phyloP scores from a whole-genome alignment of 2,329 filamentous ascomycete species.

The Aureobasidium sp. region DNA sequence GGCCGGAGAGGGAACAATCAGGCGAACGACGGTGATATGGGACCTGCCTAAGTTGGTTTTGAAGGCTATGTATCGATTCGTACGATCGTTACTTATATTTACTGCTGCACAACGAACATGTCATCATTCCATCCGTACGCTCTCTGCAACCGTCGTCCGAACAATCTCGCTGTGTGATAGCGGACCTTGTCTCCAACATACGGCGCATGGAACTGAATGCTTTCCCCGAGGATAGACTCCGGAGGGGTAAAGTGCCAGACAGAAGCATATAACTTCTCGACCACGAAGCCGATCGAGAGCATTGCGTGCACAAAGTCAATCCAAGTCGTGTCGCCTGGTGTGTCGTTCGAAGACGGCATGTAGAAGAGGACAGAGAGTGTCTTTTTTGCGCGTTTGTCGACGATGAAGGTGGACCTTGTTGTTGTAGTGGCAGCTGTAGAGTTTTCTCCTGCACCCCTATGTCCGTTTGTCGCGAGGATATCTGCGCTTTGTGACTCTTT shows the following conservation, averaged over 20 bases:
- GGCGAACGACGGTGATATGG: not conserved
- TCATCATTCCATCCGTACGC: conserved; percentile 44
- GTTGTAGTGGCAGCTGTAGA: not conserved
- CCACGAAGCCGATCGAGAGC: conserved; percentile 38
- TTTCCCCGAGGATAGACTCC: conserved; percentile 34
- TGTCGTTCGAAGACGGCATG: conserved; percentile 25
- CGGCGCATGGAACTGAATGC: conserved; percentile 53
- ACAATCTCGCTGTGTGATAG: conserved; percentile 36
- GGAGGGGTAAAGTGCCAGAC: conserved; percentile 50
- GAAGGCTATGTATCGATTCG: not conserved
- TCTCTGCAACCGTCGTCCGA: conserved; percentile 40
- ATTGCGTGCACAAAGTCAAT: conserved; percentile 45
- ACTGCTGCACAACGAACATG: conserved; percentile 33
- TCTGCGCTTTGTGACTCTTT: not conserved
- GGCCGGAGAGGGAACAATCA: not conserved
- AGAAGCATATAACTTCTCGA: conserved; percentile 50
- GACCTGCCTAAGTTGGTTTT: not conserved
- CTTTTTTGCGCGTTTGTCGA: conserved; percentile 33
- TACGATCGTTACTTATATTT: not conserved
- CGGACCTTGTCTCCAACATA: conserved; percentile 46
- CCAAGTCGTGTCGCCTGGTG: conserved; percentile 43
- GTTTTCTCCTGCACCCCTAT: not conserved
- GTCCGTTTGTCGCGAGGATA: not conserved
- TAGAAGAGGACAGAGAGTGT: conserved; percentile 37
- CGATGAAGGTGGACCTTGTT: conserved; percentile 19